Evolutionary conservation across 139 green algal species (phyloP).

Genomic region (Coccomyxa sp.): DNA sequence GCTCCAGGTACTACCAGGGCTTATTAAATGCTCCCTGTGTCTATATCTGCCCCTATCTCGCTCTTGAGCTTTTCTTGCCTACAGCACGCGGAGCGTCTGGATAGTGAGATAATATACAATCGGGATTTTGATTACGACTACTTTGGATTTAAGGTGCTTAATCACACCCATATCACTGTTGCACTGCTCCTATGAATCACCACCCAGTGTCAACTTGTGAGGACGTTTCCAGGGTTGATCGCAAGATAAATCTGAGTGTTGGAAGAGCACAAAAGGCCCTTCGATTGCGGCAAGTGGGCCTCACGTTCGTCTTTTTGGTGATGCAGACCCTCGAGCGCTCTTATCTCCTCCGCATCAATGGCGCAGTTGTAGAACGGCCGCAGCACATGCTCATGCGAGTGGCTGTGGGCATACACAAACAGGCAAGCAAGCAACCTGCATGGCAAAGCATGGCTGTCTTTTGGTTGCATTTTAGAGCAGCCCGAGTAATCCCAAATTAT

Average conservation of each 20-base stretch:
- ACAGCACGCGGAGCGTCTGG: slow-evolving; percentile 79
- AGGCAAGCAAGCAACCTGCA: slow-evolving; percentile 7
- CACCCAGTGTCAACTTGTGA: not conserved
- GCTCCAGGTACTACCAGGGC: slow-evolving; percentile 46
- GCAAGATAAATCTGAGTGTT: too few species aligned
- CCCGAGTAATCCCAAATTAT: slow-evolving; percentile 3
- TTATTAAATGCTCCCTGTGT: not conserved
- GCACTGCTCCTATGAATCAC: not conserved
- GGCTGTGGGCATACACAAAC: slow-evolving; percentile 90
- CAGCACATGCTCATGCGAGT: slow-evolving; percentile 99
- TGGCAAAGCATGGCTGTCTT: not conserved
- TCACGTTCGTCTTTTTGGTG: not conserved
- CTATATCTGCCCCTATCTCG: not conserved
- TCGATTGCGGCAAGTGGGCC: too few species aligned
- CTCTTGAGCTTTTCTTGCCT: not conserved
- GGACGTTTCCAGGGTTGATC: not conserved
- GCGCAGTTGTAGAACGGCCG: slow-evolving; percentile 92
- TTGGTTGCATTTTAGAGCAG: not conserved
- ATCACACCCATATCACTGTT: not conserved
- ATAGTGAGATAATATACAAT: slow-evolving; percentile 98
- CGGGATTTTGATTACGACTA: slow-evolving; percentile 99
- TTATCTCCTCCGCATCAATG: slow-evolving; percentile 96
- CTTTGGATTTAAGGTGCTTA: slow-evolving; percentile 95
- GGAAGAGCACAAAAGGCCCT: too few species aligned
- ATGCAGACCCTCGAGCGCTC: slow-evolving; percentile 94